Evolutionary conservation across 352 stramenopile genomes (phyloP).

Genomic region (Plasmopara viticola): DNA sequence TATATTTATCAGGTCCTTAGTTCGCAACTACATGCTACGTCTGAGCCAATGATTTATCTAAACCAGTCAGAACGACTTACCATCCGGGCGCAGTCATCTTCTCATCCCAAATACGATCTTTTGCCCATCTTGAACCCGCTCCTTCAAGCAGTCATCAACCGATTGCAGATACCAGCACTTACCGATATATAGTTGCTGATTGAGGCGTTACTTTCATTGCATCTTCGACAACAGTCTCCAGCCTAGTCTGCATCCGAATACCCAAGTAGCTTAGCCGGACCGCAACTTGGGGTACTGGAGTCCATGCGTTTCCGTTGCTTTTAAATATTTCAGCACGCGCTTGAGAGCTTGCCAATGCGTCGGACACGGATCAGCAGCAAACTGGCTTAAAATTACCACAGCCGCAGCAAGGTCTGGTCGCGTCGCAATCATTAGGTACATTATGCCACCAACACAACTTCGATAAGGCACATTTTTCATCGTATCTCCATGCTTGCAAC

Average conservation of each 20-base stretch:
- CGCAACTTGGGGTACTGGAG: constrained; percentile 5
- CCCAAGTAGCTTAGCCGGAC: background rate
- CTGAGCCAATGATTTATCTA: background rate
- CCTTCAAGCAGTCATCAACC: too few species aligned
- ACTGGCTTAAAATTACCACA: background rate
- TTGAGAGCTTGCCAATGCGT: constrained; percentile 12
- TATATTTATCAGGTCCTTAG: background rate
- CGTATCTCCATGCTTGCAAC: background rate
- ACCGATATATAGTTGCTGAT: too few species aligned
- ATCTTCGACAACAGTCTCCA: background rate
- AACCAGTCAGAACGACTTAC: too few species aligned
- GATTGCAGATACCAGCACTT: too few species aligned
- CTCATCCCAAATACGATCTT: too few species aligned
- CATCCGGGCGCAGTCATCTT: too few species aligned
- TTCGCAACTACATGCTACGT: background rate
- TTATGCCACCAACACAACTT: background rate
- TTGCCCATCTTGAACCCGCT: too few species aligned
- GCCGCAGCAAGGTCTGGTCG: background rate
- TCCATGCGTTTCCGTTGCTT: constrained; percentile 2
- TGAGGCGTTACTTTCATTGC: too few species aligned
- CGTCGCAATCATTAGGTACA: background rate
- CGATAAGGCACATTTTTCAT: background rate
- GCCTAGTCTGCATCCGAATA: background rate
- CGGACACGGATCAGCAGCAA: too few species aligned
- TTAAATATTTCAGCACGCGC: constrained; percentile 6